These are phyloP conservation scores for Hymenoscyphus repandus DNA, from an alignment of 2,329 filamentous ascomycete species.

Conservation along the genomic window DNA sequence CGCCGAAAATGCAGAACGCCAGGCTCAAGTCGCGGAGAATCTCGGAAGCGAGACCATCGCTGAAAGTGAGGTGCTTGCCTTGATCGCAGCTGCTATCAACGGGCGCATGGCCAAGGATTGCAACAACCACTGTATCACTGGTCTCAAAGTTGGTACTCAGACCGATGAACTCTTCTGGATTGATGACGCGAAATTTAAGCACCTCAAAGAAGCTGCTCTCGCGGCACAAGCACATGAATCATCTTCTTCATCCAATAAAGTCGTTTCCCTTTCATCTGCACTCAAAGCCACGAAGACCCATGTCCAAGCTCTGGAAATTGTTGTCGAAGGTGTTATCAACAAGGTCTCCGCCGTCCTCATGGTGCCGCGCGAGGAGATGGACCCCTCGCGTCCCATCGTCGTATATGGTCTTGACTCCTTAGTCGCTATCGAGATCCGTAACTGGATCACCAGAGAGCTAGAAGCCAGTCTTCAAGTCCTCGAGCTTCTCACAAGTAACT, in stretches of 20 bases:
- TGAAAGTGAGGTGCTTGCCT: constrained; percentile 20
- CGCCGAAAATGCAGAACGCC: constrained; percentile 24
- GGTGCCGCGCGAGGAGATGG: constrained; percentile 43
- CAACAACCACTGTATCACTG: constrained; percentile 23
- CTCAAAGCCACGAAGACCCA: constrained; percentile 14
- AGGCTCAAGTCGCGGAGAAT: constrained; percentile 10
- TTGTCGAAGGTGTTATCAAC: constrained; percentile 36
- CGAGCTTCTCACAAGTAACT: constrained; percentile 20
- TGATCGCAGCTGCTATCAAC: constrained; percentile 28
- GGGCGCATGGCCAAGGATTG: constrained; percentile 9
- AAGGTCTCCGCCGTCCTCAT: constrained; percentile 44
- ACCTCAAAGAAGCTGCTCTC: constrained; percentile 7
- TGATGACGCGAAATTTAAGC: constrained; percentile 21
- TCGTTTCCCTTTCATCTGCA: constrained; percentile 10
- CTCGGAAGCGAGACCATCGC: constrained; percentile 16
- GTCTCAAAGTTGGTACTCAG: constrained; percentile 13
- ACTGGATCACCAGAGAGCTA: constrained; percentile 35
- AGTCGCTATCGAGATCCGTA: constrained; percentile 28
- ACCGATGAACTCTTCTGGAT: constrained; percentile 26
- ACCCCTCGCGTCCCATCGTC: constrained; percentile 32
- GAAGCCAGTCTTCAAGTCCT: constrained; percentile 25
- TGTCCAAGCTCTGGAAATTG: constrained; percentile 23
- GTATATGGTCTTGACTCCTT: constrained; percentile 30
- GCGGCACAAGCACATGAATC: neutral
- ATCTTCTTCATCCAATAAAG: neutral